Base-by-base conservation (phyloP, 2,329 filamentous ascomycete genomes). In the Trichoderma asperellum region DNA sequence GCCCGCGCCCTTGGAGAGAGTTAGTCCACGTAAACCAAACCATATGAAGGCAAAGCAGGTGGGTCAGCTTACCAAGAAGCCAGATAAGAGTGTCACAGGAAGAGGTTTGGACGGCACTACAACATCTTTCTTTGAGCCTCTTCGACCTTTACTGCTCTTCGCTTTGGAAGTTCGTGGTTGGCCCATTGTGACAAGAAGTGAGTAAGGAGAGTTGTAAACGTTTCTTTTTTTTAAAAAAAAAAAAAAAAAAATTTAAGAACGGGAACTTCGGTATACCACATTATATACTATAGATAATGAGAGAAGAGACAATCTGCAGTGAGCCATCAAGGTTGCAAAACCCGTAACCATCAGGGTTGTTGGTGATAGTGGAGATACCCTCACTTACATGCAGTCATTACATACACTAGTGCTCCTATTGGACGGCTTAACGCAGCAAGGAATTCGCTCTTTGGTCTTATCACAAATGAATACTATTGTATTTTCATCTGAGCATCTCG, bases 1-100 rank as follows among this genome's bases (percentile, higher is more conserved):
- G 1, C 91, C 91, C 57, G 88, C 87, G 12, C 90, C 89, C 88
- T 89, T 14, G 0, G 27, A 8, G 1, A 32, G 1, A 34, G 10
- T 63, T 47, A 18, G 35, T 57, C 27, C 64, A 52, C 4, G 49
- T 47, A 29, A 12, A 1, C 35, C 43, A 55, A 6, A 24, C 2
- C 10, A 64, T 24, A 43, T 11, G 43, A 0, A 16, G 5, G 5
- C 40, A 16, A 11, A 1, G 12, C 32, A 27, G 27, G 29, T 16
- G 18, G 35, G 27, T 27, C 12, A 21, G 40, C 70, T 27, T 69
- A 79, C 79, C 61, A 80, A 55, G 32, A 80, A 80, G 0, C 79
- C 79, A 2, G 79, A 80, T 0, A 80, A 71, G 1, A 80, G 73
- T 8, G 79, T 80, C 10, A 80, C 79, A 0, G 79, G 78, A 2